Evolutionary conservation across 805 yeast genomes (phyloP), one percentile per base, ranked within the genome.

Genomic region (Blastobotrys muscicola): DNA sequence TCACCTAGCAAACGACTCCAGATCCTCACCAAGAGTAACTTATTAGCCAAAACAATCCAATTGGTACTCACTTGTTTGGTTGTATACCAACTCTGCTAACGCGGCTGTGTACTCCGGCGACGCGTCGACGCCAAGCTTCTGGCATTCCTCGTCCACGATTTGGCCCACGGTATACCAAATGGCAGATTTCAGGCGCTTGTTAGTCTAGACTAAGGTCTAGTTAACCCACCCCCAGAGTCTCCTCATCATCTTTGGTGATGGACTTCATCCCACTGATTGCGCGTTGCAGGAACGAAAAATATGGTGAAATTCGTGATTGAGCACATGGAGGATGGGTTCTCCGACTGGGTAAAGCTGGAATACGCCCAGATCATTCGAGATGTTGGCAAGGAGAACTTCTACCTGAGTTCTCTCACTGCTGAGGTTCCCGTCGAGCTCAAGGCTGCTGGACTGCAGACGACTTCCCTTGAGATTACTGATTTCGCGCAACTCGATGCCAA

Each of bases 251-350:
- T 37, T 39, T n/a, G 42, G n/a, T 31, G n/a, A n/a, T 33, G 36
- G 15, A 33, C 12, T 35, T 35, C 20, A 14, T 35, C n/a, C 29
- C 26, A 16, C 40, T 8, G 11, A 11, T 9, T 11, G 14, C 13
- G 14, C 11, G 8, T 31, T 23, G 23, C 16, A 13, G 23, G 12
- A n/a, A 26, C 9, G 13, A 29, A n/a, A 33, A 40, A 12, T 33
- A 40, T 40, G 43, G 43, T 38, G 12, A 86, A 85, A 64, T 90
- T 87, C 70, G 77, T 92, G 42, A 87, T 90, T 42, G 98, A 90
- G 64, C 98, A 90, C 60, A 90, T 90, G 97, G 98, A 90, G 64
- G 83, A 78, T 48, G 97, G 95, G 1, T 86, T 90, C 72, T 85
- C 95, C 50, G 92, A 84, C 51, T 90, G 98, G 98, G 97, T 90